phyloP scores from a whole-genome alignment of 2,329 filamentous ascomycete genomes.

The Fusarium austroafricanum region DNA sequence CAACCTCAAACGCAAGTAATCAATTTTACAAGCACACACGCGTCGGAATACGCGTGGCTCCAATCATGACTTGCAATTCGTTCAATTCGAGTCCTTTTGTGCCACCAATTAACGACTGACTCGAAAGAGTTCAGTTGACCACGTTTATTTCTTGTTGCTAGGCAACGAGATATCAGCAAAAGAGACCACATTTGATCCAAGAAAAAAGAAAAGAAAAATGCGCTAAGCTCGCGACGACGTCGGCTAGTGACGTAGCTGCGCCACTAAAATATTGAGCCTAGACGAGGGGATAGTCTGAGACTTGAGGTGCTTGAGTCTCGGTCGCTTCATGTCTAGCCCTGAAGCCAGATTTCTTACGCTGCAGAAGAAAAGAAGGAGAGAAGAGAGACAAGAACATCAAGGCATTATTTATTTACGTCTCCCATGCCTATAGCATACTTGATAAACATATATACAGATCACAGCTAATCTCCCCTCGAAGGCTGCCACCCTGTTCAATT shows the following conservation, averaged over 20 bases:
- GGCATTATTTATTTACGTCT: background rate
- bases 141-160: conserved; percentile 32
- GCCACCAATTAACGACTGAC: conserved; percentile 10
- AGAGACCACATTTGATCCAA: background rate
- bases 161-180: conserved; percentile 34
- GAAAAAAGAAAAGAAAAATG: background rate
- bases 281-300: background rate
- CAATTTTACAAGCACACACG: background rate
- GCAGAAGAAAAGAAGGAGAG: background rate
- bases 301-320: background rate
- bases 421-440: background rate
- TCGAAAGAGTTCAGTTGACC: conserved; percentile 22
- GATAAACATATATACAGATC: background rate
- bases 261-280: conserved; percentile 11
- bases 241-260: conserved; percentile 47
- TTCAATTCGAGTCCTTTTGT: conserved; percentile 4
- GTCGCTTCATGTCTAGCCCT: conserved; percentile 19
- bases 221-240: conserved; percentile 34
- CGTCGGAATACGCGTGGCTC: conserved; percentile 29
- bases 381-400: background rate
- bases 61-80: conserved; percentile 27
- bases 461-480: background rate
- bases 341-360: conserved; percentile 10
- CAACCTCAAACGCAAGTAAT: conserved; percentile 3
- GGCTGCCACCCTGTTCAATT: background rate